Evolutionary conservation across 805 yeast species (phyloP), one percentile per base, ranked within the genome.

Genomic region (Pichia kluyveri): DNA sequence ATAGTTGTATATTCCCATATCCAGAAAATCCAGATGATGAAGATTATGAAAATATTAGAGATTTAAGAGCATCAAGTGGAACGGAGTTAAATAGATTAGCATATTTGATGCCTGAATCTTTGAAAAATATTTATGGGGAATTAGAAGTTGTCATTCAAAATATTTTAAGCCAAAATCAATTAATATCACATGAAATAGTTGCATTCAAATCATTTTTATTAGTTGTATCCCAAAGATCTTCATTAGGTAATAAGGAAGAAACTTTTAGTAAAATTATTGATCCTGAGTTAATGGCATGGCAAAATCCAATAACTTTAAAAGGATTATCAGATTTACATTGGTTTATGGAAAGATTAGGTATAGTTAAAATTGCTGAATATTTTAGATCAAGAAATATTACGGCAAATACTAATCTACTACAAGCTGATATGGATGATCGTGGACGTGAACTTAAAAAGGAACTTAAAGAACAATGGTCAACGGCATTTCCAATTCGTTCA

Each of bases 321-420:
- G 97, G 97, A 0, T 69, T 93, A 30, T 71, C 82, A 59, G 95
- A 91, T 60, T 72, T 95, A 41, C 96, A 88, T 51, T 93, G 98
- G 98, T 93, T 93, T 57, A 91, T 93, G 98, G 98, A 90, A 66
- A 76, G 97, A 57, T 75, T 95, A 45, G 99, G 99, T 3, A 87
- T 93, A 47, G 98, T 89, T 3, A 81, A 82, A 61, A 95, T 93
- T 59, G 96, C 97, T 0, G 84, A 84, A 50, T 93, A 93, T 61
- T 93, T 95, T 66, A 82, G 83, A 52, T 76, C 78, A 8, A 72
- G 98, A 55, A 86, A 86, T 6, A 90, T 95, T 32, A 76, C 85
- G 1, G 87, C 90, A 5, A 67, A 72, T 28, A 84, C 95, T 3
- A 80, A 89, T 63, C 66, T 95, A 46, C 64, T 91, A 44, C 76